phyloP scores from a whole-genome alignment of 257 asterid species.

The Gentiana straminea region DNA sequence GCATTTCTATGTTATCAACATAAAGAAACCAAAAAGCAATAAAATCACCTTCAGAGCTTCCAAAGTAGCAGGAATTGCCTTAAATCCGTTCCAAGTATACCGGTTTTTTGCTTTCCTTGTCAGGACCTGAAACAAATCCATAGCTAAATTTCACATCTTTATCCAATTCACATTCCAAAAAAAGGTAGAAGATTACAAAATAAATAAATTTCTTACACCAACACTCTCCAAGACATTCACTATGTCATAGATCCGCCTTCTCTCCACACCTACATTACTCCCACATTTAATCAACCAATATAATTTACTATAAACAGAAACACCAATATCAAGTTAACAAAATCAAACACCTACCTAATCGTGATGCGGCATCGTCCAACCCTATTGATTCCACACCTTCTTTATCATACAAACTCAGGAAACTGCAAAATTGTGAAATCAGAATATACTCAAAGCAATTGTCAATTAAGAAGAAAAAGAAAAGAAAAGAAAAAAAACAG shows the following conservation, averaged over 20 bases:
- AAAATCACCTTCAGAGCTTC: conserved; percentile 7
- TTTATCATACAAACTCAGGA: conserved; percentile 66
- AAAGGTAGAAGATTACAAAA: neutral
- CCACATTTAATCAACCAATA: neutral
- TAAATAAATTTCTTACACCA: conserved; percentile 52
- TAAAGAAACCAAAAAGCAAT: neutral
- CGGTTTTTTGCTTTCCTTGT: conserved; percentile 9
- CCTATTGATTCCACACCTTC: conserved; percentile 81
- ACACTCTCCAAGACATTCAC: conserved; percentile 93
- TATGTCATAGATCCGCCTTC: conserved; percentile 97
- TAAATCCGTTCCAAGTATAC: conserved; percentile 10
- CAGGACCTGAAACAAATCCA: conserved; percentile 11
- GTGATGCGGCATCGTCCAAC: conserved; percentile 83
- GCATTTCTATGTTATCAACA: too few species aligned
- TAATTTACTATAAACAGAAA: neutral
- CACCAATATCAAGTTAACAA: neutral
- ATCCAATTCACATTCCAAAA: neutral
- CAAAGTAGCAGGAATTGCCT: conserved; percentile 10
- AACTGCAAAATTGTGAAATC: conserved; percentile 33
- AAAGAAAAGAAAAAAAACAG: neutral
- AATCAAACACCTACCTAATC: conserved; percentile 38
- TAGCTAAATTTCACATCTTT: neutral
- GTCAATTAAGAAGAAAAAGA: neutral
- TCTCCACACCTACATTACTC: conserved; percentile 56
- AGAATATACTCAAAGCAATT: neutral